Evolutionary conservation across 2,329 filamentous ascomycete species (phyloP).

Genomic region (Aspergillus fructus): DNA sequence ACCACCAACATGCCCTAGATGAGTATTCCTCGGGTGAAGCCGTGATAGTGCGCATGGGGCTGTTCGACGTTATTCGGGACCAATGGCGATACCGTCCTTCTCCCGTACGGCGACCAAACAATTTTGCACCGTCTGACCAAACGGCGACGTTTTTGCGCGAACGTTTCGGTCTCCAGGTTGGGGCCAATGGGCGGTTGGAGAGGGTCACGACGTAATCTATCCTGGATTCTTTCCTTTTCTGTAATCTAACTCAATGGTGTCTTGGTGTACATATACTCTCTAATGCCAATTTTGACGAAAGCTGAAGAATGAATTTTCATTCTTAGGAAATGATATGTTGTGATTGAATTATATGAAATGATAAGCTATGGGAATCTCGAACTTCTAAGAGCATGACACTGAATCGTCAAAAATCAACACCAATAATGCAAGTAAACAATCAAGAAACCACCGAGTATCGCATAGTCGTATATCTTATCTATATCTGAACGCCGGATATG

Average conservation of each 20-base stretch:
- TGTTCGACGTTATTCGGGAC: slow-evolving; percentile 36
- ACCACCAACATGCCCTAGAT: slow-evolving; percentile 39
- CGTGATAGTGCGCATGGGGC: slow-evolving; percentile 38
- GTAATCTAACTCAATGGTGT: slow-evolving; percentile 1
- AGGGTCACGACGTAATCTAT: slow-evolving; percentile 26
- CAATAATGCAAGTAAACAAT: slow-evolving; percentile 10
- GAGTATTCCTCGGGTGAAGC: slow-evolving; percentile 37
- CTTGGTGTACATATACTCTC: background rate
- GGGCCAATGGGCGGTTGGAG: slow-evolving; percentile 34
- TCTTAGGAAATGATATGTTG: background rate
- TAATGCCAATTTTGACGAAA: background rate
- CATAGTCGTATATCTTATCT: slow-evolving; percentile 10
- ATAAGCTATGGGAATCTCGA: slow-evolving; percentile 17
- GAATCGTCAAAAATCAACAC: slow-evolving; percentile 11
- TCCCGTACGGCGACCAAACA: slow-evolving; percentile 20
- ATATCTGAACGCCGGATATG: slow-evolving; percentile 1
- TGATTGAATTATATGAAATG: background rate
- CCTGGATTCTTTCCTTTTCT: background rate
- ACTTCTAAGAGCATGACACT: background rate
- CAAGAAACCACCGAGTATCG: slow-evolving; percentile 7
- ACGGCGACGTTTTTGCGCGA: slow-evolving; percentile 38
- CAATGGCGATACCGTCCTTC: slow-evolving; percentile 38
- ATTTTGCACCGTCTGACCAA: slow-evolving; percentile 32
- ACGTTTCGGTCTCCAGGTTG: slow-evolving; percentile 39
- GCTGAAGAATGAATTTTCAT: background rate